Evolutionary conservation across 2,329 filamentous ascomycete genomes (phyloP), one percentile per base, ranked within the genome.

Genomic region (Fusarium paranaense): DNA sequence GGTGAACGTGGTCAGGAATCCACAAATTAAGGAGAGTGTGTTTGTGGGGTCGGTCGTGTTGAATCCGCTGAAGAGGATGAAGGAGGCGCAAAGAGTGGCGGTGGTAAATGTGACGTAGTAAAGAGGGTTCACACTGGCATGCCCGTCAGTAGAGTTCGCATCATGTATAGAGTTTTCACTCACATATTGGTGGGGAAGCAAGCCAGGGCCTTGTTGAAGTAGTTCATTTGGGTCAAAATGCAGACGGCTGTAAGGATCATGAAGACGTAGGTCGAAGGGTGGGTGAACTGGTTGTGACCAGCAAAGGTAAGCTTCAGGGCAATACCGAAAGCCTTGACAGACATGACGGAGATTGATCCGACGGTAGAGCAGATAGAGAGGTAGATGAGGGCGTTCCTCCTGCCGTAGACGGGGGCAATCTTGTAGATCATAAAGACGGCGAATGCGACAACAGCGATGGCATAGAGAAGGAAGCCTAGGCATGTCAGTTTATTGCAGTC

Each of bases 211-310:
- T 99, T 99, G 88, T 99, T 99, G 85, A 99, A 98, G 84, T 99
- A 99, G 84, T 99, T 99, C 97, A 99, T 98, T 87, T 99, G 97
- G 10, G 95, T 98, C 76, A 99, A 83, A 81, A 99, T 98, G 86
- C 97, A 99, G 74, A 98, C 94, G 4, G 89, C 88, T 0, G 95
- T 97, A 74, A 98, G 90, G 75, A 99, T 98, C 84, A 96, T 92
- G 82, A 99, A 99, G 73, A 98, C 95, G 79, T 99, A 99, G 69
- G 97, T 99, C 59, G 95, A 98, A 3, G 97, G 94, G 78, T 97
- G 94, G 6, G 90, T 91, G 83, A 99, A 98, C 83, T 99, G 97
- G 84, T 99, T 99, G 84, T 97, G 93, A 63, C 96, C 97, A 57
- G 89, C 91, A 76, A 99, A 90, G 0, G 96, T 98, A 80, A 99